Evolutionary conservation across 306 rosid genomes (phyloP), one percentile per base, ranked within the genome.

Genomic region (Abrus pulchellus): DNA sequence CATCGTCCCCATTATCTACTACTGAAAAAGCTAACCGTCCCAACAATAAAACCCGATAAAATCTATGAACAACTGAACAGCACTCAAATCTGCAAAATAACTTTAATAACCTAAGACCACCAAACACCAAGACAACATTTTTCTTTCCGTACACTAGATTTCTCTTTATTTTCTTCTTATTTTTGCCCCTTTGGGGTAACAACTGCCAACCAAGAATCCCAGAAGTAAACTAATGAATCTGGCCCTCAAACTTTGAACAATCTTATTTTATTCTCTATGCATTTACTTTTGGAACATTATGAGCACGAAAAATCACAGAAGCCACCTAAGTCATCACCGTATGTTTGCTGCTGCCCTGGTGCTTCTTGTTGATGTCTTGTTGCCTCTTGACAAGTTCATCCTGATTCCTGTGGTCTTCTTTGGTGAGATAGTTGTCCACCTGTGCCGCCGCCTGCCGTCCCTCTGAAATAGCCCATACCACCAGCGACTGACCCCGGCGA

Each of bases 401-500:
- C 49, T 82, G 80, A 57, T 75, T 79, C 52, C 85, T 27, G 52
- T 52, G 62, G 10, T 87, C 94, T 71, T 85, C 91, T 30, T 66
- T 80, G 33, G 73, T 9, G 3, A 95, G 90, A 74, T 81, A 91
- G 10, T 78, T 88, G 86, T 95, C 98, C 1, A 95, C 97, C 82
- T 79, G 91, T 43, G 92, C 80, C 1, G 98, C 99, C 0, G 93
- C 93, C 89, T 95, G 98, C 41, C 97, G 83, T 28, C 99, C 98
- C 87, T 93, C 97, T 2, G 95, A 87, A 78, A 95, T 95, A 45
- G 99, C 99, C 98, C 98, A 95, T 3, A 95, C 99, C 65, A 95
- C 97, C 55, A 95, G 77, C 12, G 99, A 95, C 71, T 95, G 99
- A 32, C 99, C 97, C 0, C 99, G 92, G 12, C 98, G 93, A 64